Evolutionary conservation across 495 filamentous ascomycete species (phyloP).

Genomic region (Lophiostoma macrostomum): DNA sequence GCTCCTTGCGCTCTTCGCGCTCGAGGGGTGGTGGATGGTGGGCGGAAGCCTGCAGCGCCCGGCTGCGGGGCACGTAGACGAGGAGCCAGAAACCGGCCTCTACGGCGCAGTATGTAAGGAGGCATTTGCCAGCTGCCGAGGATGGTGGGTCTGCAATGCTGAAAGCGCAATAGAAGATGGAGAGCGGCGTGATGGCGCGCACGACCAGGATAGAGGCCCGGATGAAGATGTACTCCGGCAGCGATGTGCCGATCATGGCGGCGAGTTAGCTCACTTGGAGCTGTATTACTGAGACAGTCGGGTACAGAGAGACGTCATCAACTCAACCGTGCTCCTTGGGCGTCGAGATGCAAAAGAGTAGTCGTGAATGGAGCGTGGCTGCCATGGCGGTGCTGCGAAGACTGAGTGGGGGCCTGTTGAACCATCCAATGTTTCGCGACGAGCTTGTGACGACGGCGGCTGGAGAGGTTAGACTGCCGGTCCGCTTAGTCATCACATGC

Average conservation of each 20-base stretch:
- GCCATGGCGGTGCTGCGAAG: no score
- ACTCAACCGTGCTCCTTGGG: no score
- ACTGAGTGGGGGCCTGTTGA: no score
- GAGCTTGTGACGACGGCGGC: no score
- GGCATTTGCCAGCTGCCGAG: slow-evolving; percentile 24
- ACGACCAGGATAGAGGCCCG: slow-evolving; percentile 13
- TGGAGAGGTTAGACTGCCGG: no score
- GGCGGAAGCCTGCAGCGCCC: slow-evolving; percentile 50
- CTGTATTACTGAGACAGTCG: no score
- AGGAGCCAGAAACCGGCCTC: slow-evolving; percentile 56
- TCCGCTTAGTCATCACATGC: no score
- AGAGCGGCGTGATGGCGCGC: slow-evolving; percentile 48
- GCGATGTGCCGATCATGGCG: slow-evolving; percentile 27
- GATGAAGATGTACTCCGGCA: slow-evolving; percentile 26
- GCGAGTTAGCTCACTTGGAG: no score
- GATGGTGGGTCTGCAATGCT: slow-evolving; percentile 38
- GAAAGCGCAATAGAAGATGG: slow-evolving; percentile 44
- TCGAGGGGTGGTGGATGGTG: slow-evolving; percentile 50
- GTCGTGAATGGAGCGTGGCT: no score
- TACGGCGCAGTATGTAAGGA: slow-evolving; percentile 17
- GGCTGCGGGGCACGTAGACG: slow-evolving; percentile 54
- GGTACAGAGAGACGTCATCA: no score
- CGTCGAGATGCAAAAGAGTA: no score
- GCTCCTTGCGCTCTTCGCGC: slow-evolving; percentile 42
- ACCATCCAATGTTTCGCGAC: no score